A percentile compares a stretch with the other conserved stretches of the same genome.
Conservation (phyloP, 768 basidiomycete genomes). For the Erythrobasidium yunnanense region DNA sequence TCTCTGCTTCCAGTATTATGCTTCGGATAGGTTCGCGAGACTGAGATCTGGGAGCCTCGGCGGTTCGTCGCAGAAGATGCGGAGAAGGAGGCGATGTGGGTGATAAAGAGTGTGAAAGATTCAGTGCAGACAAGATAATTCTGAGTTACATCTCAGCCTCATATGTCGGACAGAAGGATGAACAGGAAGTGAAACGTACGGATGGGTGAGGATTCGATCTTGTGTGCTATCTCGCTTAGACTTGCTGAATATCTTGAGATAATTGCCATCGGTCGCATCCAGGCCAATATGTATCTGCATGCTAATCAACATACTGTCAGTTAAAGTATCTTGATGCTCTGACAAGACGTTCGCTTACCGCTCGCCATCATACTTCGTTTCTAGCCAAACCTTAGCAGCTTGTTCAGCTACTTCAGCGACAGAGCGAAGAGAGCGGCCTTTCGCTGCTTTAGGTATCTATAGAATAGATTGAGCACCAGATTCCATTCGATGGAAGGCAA, state of each 20-base stretch:
- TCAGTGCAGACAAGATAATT: slow-evolving; percentile 55
- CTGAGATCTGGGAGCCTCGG: too few relatives aligned
- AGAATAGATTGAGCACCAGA: background rate
- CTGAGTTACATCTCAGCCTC: slow-evolving; percentile 41
- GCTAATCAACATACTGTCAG: slow-evolving; percentile 31
- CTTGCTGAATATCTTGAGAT: slow-evolving; percentile 76
- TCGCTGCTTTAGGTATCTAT: slow-evolving; percentile 71
- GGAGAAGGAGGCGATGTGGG: slow-evolving; percentile 23
- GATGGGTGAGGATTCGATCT: slow-evolving; percentile 61
- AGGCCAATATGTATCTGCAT: slow-evolving; percentile 77
- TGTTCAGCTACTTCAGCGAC: slow-evolving; percentile 45
- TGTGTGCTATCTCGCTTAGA: slow-evolving; percentile 69
- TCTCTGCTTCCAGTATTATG: slow-evolving; percentile 67
- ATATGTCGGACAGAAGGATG: background rate
- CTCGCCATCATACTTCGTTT: slow-evolving; percentile 91
- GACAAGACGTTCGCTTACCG: too few relatives aligned
- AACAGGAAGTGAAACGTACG: slow-evolving; percentile 36
- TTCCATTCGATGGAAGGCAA: background rate
- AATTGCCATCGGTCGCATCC: slow-evolving; percentile 40
- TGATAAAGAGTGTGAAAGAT: slow-evolving; percentile 40
- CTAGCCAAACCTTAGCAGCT: slow-evolving; percentile 45
- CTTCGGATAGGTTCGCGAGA: slow-evolving; percentile 24
- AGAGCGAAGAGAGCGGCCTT: slow-evolving; percentile 55
- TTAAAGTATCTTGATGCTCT: background rate
- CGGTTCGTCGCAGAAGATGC: background rate